Percentiles rank a stretch among this genome's conserved stretches.
phyloP scores from a whole-genome alignment of 148 eudicot species.

The Talinum fruticosum region DNA sequence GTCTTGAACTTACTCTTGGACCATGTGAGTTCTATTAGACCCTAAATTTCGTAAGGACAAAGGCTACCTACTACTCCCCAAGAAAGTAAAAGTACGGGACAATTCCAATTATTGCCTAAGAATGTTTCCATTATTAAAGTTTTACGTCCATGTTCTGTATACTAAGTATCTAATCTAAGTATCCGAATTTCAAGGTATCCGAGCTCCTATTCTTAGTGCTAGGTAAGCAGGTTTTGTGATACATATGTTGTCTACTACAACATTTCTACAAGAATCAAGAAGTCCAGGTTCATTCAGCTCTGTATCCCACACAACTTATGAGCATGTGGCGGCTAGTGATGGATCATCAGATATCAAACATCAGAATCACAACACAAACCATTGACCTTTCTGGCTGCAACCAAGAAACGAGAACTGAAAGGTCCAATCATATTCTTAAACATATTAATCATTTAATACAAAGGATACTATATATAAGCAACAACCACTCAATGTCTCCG shows the following conservation, averaged over 20 bases:
- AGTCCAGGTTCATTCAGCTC: neutral
- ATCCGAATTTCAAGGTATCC: neutral
- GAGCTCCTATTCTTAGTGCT: neutral
- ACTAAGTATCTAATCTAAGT: neutral
- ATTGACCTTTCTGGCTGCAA: neutral
- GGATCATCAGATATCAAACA: neutral
- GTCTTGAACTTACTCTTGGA: neutral
- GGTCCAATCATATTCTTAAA: neutral
- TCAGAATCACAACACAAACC: neutral
- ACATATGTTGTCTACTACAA: neutral
- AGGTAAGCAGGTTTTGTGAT: neutral
- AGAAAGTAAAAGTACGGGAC: too few species aligned
- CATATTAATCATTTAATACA: neutral
- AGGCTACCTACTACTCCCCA: too few species aligned
- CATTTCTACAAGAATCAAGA: neutral
- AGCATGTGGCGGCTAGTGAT: neutral
- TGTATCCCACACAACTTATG: neutral
- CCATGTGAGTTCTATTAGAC: neutral
- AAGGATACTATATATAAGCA: slow-evolving; percentile 82
- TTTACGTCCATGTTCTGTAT: neutral
- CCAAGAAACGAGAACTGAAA: neutral
- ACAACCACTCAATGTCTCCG: slow-evolving; percentile 76
- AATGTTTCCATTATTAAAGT: neutral
- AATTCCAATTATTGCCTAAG: too few species aligned
- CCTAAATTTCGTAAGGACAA: too few species aligned